phyloP scores from a whole-genome alignment of 129 eudicot species.

The Flaveria trinervia region DNA sequence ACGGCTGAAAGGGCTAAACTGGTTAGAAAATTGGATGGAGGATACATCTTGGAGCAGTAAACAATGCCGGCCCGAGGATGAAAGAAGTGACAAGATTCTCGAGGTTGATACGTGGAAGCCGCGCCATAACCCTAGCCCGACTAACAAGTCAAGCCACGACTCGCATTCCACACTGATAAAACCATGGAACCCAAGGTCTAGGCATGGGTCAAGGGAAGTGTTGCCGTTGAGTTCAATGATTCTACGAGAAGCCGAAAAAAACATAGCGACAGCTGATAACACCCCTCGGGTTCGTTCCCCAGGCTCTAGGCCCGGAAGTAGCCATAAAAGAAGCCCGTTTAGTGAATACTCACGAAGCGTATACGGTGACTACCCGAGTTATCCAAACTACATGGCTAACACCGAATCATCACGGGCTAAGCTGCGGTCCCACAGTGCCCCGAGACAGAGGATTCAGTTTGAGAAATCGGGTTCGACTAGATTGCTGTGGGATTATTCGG shows the following conservation, averaged over 20 bases:
- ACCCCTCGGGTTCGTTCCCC: constrained; percentile 55
- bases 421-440: constrained; percentile 81
- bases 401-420: constrained; percentile 82
- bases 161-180: constrained; percentile 41
- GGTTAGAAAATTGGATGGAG: constrained; percentile 83
- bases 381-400: constrained; percentile 83
- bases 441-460: constrained; percentile 60
- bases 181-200: constrained; percentile 49
- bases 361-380: constrained; percentile 52
- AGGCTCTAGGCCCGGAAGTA: constrained; percentile 61
- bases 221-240: constrained; percentile 52
- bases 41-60: constrained; percentile 56
- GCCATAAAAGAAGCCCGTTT: constrained; percentile 55
- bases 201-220: constrained; percentile 44
- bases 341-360: constrained; percentile 64
- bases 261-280: constrained; percentile 44
- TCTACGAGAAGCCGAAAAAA: constrained; percentile 50
- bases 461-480: constrained; percentile 47
- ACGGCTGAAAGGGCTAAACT: constrained; percentile 35
- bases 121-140: constrained; percentile 37
- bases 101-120: constrained; percentile 97
- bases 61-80: constrained; percentile 50
- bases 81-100: constrained; percentile 73
- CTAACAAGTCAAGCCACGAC: constrained; percentile 32
- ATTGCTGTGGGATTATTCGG: constrained; percentile 55